Evolutionary conservation across 1,284 basidiomycete genomes (phyloP).

Genomic region (Ganoderma lingzhi): DNA sequence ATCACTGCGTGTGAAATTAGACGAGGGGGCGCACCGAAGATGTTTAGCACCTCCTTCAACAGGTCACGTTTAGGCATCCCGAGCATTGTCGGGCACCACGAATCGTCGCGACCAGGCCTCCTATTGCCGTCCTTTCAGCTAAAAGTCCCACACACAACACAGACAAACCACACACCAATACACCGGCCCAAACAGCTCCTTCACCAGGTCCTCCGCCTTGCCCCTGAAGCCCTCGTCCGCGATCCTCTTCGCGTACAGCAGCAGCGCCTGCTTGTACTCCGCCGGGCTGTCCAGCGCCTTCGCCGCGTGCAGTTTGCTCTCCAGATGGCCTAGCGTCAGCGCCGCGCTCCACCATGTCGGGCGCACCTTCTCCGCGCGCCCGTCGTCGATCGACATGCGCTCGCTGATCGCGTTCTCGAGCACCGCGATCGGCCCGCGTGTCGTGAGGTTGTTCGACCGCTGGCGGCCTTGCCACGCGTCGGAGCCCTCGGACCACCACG

Average conservation of each 20-base stretch:
- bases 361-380: slow-evolving; percentile 45
- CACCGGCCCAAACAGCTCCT: slow-evolving; percentile 87
- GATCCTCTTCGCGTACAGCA: slow-evolving; percentile 82
- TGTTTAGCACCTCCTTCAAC: slow-evolving; percentile 77
- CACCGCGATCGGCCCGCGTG: slow-evolving; percentile 58
- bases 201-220: slow-evolving; percentile 89
- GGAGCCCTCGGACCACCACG: slow-evolving; percentile 84
- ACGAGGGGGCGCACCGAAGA: slow-evolving; percentile 66
- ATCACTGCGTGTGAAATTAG: background rate
- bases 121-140: slow-evolving; percentile 46
- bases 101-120: slow-evolving; percentile 68
- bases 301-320: slow-evolving; percentile 79
- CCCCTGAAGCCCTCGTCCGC: slow-evolving; percentile 86
- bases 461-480: slow-evolving; percentile 82
- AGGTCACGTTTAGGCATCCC: slow-evolving; percentile 83
- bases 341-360: slow-evolving; percentile 84
- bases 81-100: slow-evolving; percentile 72
- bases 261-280: slow-evolving; percentile 82
- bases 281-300: slow-evolving; percentile 78
- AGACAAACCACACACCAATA: slow-evolving; percentile 68
- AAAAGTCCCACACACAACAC: background rate
- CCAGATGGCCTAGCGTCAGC: slow-evolving; percentile 84
- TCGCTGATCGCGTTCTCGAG: slow-evolving; percentile 67
- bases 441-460: slow-evolving; percentile 49
- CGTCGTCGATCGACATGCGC: slow-evolving; percentile 46